phyloP scores from a whole-genome alignment of 306 rosid genomes.

The Benincasa hispida region DNA sequence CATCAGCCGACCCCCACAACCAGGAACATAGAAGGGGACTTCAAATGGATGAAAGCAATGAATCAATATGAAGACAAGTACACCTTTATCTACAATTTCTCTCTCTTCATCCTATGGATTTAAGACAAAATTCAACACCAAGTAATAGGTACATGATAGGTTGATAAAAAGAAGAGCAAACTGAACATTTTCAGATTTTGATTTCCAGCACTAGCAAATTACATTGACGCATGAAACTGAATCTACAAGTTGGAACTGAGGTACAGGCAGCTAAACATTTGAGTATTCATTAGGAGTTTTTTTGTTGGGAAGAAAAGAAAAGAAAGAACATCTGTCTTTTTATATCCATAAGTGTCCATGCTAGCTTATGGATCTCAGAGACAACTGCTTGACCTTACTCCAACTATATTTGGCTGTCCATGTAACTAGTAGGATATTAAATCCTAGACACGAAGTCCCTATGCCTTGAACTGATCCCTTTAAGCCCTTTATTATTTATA shows the following conservation, averaged over 20 bases:
- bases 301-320: too few species aligned
- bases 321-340: too few species aligned
- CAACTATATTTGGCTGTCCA: neutral
- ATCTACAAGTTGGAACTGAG: neutral
- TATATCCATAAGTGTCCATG: neutral
- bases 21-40: neutral
- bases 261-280: neutral
- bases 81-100: slow-evolving; percentile 6
- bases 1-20: neutral
- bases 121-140: neutral
- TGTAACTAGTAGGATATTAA: neutral
- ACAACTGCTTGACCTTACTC: neutral
- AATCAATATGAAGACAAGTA: neutral
- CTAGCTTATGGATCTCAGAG: neutral
- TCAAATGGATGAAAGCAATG: neutral
- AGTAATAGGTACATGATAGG: neutral
- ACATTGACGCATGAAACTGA: neutral
- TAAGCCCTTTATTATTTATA: neutral
- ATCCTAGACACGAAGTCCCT: neutral
- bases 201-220: neutral
- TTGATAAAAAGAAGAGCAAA: neutral
- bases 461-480: neutral
- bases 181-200: neutral
- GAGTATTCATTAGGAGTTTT: neutral
- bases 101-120: slow-evolving; percentile 35